These are phyloP conservation scores for Gilbertella persicaria DNA, from an alignment of 371 early-diverging fungal genomes.

Conservation along the genomic window DNA sequence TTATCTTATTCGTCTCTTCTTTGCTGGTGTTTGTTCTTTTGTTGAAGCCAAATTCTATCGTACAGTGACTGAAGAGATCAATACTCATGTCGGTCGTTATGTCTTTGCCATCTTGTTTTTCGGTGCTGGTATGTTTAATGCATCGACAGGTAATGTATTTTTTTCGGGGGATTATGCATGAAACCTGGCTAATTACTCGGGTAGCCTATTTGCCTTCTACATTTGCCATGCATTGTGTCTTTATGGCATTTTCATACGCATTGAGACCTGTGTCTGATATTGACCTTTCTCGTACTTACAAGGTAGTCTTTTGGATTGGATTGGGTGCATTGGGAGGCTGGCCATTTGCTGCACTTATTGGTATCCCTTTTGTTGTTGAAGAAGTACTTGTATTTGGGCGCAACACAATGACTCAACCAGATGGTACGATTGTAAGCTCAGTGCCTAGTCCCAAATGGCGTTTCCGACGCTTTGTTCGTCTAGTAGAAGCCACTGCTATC, in stretches of 20 bases:
- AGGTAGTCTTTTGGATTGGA: slow-evolving; percentile 63
- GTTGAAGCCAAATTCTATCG: slow-evolving; percentile 78
- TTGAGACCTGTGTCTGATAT: slow-evolving; percentile 54
- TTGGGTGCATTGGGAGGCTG: slow-evolving; percentile 82
- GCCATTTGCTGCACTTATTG: slow-evolving; percentile 85
- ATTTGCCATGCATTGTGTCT: slow-evolving; percentile 88
- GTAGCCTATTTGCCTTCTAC: slow-evolving; percentile 87
- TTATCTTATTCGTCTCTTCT: slow-evolving; percentile 64
- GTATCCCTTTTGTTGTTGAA: slow-evolving; percentile 79
- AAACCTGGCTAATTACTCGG: neutral
- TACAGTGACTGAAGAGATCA: slow-evolving; percentile 63
- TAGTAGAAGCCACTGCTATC: slow-evolving; percentile 33
- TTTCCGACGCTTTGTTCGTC: slow-evolving; percentile 44
- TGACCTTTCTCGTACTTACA: slow-evolving; percentile 49
- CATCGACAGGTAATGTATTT: slow-evolving; percentile 62
- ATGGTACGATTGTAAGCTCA: slow-evolving; percentile 31
- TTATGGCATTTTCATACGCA: slow-evolving; percentile 73
- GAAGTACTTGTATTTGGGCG: slow-evolving; percentile 63
- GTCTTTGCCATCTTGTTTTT: slow-evolving; percentile 61
- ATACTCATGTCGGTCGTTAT: slow-evolving; percentile 70
- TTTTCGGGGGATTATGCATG: neutral
- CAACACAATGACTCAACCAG: slow-evolving; percentile 29
- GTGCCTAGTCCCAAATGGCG: slow-evolving; percentile 41
- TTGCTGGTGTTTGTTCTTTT: slow-evolving; percentile 66
- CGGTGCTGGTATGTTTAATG: slow-evolving; percentile 87